A percentile compares a stretch with the other conserved stretches of the same genome.
phyloP scores from a whole-genome alignment of 1,284 basidiomycete genomes.

The Coniferiporia weirii region DNA sequence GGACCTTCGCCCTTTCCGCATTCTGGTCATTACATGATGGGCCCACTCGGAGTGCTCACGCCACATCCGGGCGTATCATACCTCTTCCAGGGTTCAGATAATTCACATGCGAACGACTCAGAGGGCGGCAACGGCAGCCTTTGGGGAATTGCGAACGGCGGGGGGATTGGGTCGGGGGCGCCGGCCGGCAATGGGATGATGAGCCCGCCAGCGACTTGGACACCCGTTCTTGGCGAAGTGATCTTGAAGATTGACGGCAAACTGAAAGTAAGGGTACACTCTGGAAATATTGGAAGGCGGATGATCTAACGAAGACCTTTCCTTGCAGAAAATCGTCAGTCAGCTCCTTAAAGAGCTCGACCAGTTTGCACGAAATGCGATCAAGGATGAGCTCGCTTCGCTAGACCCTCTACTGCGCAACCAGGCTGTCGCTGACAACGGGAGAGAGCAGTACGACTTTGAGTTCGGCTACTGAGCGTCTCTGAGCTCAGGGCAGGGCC shows the following conservation, averaged over 20 bases:
- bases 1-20: conserved; percentile 70
- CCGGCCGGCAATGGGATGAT: conserved; percentile 30
- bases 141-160: conserved; percentile 62
- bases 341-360: conserved; percentile 78
- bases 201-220: conserved; percentile 58
- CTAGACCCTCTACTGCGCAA: conserved; percentile 72
- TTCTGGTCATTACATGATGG: conserved; percentile 66
- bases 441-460: conserved; percentile 42
- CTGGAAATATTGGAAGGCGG: conserved; percentile 6
- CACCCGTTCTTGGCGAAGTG: conserved; percentile 58
- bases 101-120: conserved; percentile 31
- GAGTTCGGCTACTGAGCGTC: conserved; percentile 22
- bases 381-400: conserved; percentile 75
- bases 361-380: conserved; percentile 68
- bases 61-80: conserved; percentile 80
- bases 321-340: conserved; percentile 68
- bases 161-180: conserved; percentile 17
- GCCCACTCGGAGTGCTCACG: conserved; percentile 62
- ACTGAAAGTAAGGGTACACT: conserved; percentile 59
- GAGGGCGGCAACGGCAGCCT: conserved; percentile 41
- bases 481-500: neutral
- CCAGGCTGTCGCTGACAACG: conserved; percentile 32
- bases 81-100: conserved; percentile 47
- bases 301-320: conserved; percentile 1
- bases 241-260: conserved; percentile 76